Percentiles rank a stretch among this genome's conserved stretches.
phyloP scores from a whole-genome alignment of 306 rosid genomes.

The Urtica urens region DNA sequence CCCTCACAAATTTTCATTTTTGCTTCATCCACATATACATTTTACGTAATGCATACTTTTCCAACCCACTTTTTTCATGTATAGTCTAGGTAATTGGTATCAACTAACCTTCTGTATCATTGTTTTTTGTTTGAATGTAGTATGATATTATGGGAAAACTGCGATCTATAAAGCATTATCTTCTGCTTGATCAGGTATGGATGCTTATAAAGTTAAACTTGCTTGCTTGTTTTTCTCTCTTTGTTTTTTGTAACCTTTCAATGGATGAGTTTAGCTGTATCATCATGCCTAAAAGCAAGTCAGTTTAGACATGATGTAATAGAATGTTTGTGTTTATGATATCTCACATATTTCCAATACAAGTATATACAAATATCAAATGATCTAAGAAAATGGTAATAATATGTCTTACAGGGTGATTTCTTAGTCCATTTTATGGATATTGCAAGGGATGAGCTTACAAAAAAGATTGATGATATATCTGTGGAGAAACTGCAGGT shows the following conservation, averaged over 20 bases:
- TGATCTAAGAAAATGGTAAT: background rate
- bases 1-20: conserved; percentile 4
- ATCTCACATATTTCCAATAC: no score
- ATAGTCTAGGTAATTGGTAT: background rate
- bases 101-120: conserved; percentile 15
- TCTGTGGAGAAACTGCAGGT: conserved; percentile 98
- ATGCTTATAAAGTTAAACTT: no score
- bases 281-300: background rate
- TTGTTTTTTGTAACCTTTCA: background rate
- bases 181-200: conserved; percentile 98
- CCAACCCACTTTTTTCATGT: background rate
- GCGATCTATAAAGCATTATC: conserved; percentile 88
- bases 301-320: background rate
- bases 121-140: conserved; percentile 30
- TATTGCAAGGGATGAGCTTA: conserved; percentile 82
- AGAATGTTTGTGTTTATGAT: no score
- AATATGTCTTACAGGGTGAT: conserved; percentile 65
- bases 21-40: conserved; percentile 1
- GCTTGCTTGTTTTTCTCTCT: background rate
- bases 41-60: no score
- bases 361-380: no score
- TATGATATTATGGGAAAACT: conserved; percentile 83
- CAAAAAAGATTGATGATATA: conserved; percentile 84
- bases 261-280: background rate
- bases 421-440: conserved; percentile 98